phyloP scores from a whole-genome alignment of 2,329 filamentous ascomycete genomes.

The Sclerotinia spermophila region DNA sequence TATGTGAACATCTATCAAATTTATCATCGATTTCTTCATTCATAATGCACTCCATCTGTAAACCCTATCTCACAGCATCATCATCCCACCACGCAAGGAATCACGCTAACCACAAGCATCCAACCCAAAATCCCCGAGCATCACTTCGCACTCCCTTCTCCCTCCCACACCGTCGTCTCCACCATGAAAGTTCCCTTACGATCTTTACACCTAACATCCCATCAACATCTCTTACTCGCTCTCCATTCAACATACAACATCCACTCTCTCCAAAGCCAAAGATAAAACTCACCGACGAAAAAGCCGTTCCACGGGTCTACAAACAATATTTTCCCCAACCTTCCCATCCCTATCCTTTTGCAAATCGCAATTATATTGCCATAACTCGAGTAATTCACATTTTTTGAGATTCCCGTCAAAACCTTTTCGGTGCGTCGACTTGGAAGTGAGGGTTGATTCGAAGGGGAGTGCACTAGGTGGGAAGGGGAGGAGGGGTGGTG shows the following conservation, averaged over 20 bases:
- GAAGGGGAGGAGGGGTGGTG: slow-evolving; percentile 56
- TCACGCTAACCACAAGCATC: slow-evolving; percentile 9
- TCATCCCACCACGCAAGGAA: background rate
- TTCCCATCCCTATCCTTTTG: slow-evolving; percentile 46
- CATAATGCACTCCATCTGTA: background rate
- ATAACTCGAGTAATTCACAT: slow-evolving; percentile 40
- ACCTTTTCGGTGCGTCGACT: slow-evolving; percentile 43
- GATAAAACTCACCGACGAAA: slow-evolving; percentile 53
- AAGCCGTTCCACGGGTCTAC: slow-evolving; percentile 55
- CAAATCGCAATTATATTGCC: slow-evolving; percentile 45
- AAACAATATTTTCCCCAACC: slow-evolving; percentile 42
- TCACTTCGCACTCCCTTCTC: slow-evolving; percentile 17
- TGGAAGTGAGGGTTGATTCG: slow-evolving; percentile 31
- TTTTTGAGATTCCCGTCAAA: slow-evolving; percentile 53
- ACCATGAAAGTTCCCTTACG: slow-evolving; percentile 55
- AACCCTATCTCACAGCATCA: too few relatives aligned
- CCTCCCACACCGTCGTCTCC: slow-evolving; percentile 63
- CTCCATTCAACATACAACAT: background rate
- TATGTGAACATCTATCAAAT: background rate
- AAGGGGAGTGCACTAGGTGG: slow-evolving; percentile 49
- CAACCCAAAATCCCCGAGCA: background rate
- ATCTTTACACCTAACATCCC: slow-evolving; percentile 51
- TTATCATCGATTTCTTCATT: background rate
- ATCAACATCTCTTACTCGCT: slow-evolving; percentile 8
- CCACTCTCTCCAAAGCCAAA: slow-evolving; percentile 5